Base-by-base conservation (phyloP, 441 rosid genomes). In the Mallotus japonicus region DNA sequence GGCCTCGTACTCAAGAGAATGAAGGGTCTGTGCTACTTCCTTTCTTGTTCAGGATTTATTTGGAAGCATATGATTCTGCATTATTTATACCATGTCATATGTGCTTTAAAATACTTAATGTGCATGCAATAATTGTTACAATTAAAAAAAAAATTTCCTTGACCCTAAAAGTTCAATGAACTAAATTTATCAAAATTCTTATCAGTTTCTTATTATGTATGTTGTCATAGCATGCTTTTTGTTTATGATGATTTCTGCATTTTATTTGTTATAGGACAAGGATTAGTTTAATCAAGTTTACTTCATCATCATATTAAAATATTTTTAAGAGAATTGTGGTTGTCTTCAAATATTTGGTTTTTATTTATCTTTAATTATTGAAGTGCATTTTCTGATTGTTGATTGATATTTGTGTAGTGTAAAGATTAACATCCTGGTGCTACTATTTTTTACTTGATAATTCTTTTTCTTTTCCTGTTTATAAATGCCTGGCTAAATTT, bases 1-100 rank as follows among this genome's bases (percentile, higher is more conserved):
- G 86, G 82, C 73, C 95, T 62, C 93, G 89, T 53, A 50, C 87
- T 46, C 97, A 88, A 74, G 98, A 93, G 50, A 88, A 81, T 77
- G 98, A 92, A 81, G 98, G 97, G 99, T 96, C 65, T 66, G 90
- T 84, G 76, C 77, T 76, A 20, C 53, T 56, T 19, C 8, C 60
- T 56, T 75, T 71, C 72, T 62, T 49, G 59, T 37, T 67, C 34
- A 1, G 53, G 71, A 34, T 74, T 81, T 70, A 72, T 47, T 58
- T 73, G 53, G 74, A 56, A 75, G 59, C 55, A 46, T 76, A 62
- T 72, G 19, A 61, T 65, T 5, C 77, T 56, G 65, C 75, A 69
- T 76, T 71, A 49, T 73, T 76, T 70, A 58, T 64, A 42, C 19
- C 22, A 1, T 14, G 12, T 51, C 53, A 34, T n/a, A 53, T 46